Conservation (phyloP, 345 rosid species). For the Schrenkiella parvula region DNA sequence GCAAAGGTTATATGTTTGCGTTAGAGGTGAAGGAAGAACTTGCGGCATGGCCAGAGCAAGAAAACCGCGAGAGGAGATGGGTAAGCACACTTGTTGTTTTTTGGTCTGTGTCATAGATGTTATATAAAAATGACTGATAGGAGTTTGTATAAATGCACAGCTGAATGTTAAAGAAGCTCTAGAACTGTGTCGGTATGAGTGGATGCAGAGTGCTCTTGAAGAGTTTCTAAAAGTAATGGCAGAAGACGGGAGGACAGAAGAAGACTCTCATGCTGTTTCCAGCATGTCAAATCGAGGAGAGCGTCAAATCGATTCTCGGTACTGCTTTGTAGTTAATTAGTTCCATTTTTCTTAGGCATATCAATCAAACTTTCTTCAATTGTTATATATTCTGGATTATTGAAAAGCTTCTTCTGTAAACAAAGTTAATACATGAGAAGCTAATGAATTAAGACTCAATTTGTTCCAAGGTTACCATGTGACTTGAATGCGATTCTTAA, state of each 20-base stretch:
- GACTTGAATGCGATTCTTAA: not conserved
- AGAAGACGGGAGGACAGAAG: conserved; percentile 17
- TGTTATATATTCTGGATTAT: conserved; percentile 1
- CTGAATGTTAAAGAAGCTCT: conserved; percentile 53
- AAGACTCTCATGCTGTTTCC: conserved; percentile 25
- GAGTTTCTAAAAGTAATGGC: conserved; percentile 40
- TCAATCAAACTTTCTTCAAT: not conserved
- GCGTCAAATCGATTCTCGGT: conserved; percentile 22
- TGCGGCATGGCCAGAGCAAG: conserved; percentile 70
- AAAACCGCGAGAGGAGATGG: conserved; percentile 59
- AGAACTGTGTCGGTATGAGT: conserved; percentile 67
- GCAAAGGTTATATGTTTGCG: conserved; percentile 75
- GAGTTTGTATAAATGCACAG: conserved; percentile 26
- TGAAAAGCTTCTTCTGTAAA: conserved; percentile 18
- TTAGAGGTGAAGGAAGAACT: conserved; percentile 76
- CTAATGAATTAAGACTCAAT: not conserved
- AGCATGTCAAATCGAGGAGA: conserved; percentile 14
- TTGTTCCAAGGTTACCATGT: not conserved
- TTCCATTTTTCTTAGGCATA: not conserved
- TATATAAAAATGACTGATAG: not conserved
- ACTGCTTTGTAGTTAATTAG: conserved; percentile 32
- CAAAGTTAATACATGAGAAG: conserved; percentile 23
- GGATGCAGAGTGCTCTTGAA: conserved; percentile 75
- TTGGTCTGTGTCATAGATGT: not conserved
- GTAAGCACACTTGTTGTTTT: conserved; percentile 29